Conservation (phyloP, 192 early-diverging fungal species). For the Backusella sp. region DNA sequence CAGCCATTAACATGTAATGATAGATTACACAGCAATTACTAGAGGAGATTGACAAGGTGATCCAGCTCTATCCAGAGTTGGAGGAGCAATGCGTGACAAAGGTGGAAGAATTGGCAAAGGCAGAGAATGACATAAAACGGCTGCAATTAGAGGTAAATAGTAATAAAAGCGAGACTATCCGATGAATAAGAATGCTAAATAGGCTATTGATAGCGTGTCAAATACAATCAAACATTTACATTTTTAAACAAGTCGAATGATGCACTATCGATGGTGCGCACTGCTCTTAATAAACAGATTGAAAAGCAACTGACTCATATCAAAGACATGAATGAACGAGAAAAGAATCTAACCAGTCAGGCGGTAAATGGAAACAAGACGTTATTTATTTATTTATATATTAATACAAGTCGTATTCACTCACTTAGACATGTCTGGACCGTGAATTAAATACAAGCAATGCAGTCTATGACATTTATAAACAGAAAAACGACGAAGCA, state of each 20-base stretch:
- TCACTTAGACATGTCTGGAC: slow-evolving; percentile 11
- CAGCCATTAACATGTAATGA: no score
- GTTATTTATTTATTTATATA: no score
- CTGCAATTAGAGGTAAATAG: slow-evolving; percentile 21
- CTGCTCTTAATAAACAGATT: slow-evolving; percentile 76
- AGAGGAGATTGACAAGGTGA: slow-evolving; percentile 18
- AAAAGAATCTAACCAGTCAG: slow-evolving; percentile 61
- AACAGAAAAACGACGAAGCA: slow-evolving; percentile 18
- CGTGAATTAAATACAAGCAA: slow-evolving; percentile 14
- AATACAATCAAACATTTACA: slow-evolving; percentile 76
- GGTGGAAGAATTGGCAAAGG: slow-evolving; percentile 2
- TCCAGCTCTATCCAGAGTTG: slow-evolving; percentile 13
- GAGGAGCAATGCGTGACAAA: slow-evolving; percentile 20
- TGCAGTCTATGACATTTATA: slow-evolving; percentile 14
- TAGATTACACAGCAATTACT: slow-evolving; percentile 23
- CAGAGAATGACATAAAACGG: slow-evolving; percentile 19
- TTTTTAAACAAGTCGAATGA: slow-evolving; percentile 78
- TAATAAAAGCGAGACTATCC: no score
- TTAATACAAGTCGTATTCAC: background rate
- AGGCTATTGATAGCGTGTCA: slow-evolving; percentile 51
- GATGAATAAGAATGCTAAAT: background rate
- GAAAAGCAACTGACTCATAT: slow-evolving; percentile 90
- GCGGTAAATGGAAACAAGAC: slow-evolving; percentile 31
- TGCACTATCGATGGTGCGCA: slow-evolving; percentile 62
- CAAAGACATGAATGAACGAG: slow-evolving; percentile 76